Percentiles rank a stretch among this genome's conserved stretches.
These are phyloP conservation scores for Psilocybe azurescens DNA, from an alignment of 768 basidiomycete species.

Conservation along the genomic window DNA sequence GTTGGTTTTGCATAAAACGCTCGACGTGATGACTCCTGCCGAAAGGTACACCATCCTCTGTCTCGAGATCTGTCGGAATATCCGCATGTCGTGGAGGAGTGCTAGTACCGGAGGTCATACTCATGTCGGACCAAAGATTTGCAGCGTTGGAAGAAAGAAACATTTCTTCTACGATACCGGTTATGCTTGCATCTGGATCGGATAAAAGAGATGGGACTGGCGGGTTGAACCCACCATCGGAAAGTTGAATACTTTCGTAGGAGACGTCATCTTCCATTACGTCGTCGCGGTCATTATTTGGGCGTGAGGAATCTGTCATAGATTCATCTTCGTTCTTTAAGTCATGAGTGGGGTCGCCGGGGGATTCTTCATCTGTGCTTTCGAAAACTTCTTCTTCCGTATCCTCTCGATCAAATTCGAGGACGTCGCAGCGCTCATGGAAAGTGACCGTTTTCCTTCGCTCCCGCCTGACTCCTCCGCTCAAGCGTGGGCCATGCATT, in stretches of 20 bases:
- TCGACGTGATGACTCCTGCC: slow-evolving; percentile 69
- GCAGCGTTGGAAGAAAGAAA: slow-evolving; percentile 49
- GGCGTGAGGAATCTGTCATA: slow-evolving; percentile 38
- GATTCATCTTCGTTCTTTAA: slow-evolving; percentile 42
- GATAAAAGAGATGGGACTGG: slow-evolving; percentile 38
- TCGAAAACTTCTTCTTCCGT: slow-evolving; percentile 33
- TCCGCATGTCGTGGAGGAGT: slow-evolving; percentile 50
- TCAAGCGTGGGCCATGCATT: slow-evolving; percentile 77
- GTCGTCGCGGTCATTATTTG: slow-evolving; percentile 19
- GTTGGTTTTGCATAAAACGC: slow-evolving; percentile 51
- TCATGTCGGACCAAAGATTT: slow-evolving; percentile 24
- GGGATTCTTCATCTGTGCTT: slow-evolving; percentile 32
- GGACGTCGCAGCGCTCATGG: slow-evolving; percentile 78
- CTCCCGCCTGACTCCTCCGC: slow-evolving; percentile 53
- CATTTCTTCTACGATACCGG: slow-evolving; percentile 76
- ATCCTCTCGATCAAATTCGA: slow-evolving; percentile 74
- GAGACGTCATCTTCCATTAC: slow-evolving; percentile 39
- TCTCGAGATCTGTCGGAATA: slow-evolving; percentile 62
- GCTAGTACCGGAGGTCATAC: slow-evolving; percentile 30
- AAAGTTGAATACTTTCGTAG: slow-evolving; percentile 50
- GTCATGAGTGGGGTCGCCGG: slow-evolving; percentile 21
- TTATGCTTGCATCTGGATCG: slow-evolving; percentile 64
- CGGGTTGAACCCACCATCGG: slow-evolving; percentile 42
- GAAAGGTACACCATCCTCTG: slow-evolving; percentile 67
- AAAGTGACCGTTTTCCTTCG: slow-evolving; percentile 82